These are phyloP conservation scores for Pseudozyma sp. DNA, from an alignment of 1,284 basidiomycete species.

Conservation along the genomic window DNA sequence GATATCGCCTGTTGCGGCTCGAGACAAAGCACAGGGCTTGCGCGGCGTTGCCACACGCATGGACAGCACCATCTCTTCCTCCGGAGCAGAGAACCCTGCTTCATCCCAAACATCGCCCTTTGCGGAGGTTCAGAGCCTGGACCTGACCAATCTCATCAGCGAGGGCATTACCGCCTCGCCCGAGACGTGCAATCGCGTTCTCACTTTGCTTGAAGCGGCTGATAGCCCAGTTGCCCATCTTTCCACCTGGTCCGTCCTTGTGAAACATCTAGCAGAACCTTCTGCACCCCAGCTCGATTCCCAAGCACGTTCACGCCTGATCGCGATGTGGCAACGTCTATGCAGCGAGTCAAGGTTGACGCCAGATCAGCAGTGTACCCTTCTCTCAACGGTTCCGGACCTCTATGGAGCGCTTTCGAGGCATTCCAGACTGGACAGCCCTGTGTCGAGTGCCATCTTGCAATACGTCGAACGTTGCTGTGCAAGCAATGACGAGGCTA, in stretches of 20 bases:
- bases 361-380: constrained; percentile 11
- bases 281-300: not conserved
- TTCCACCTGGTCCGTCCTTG: constrained; percentile 16
- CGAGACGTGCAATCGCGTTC: constrained; percentile 5
- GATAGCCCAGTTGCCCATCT: not conserved
- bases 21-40: no score
- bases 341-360: not conserved
- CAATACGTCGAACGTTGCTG: constrained; percentile 16
- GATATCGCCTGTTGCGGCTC: not conserved
- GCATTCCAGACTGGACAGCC: not conserved
- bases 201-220: constrained; percentile 4
- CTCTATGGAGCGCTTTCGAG: constrained; percentile 14
- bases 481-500: constrained; percentile 15
- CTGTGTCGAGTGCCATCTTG: constrained; percentile 2
- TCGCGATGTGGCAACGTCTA: not conserved
- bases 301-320: not conserved
- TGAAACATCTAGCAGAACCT: constrained; percentile 25
- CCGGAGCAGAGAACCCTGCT: not conserved
- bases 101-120: not conserved
- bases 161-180: not conserved
- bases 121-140: not conserved
- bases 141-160: constrained; percentile 2
- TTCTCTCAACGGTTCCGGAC: constrained; percentile 16
- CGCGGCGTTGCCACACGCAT: no score
- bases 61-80: no score